phyloP scores from a whole-genome alignment of 805 yeast species.

The Yarrowia bubula region DNA sequence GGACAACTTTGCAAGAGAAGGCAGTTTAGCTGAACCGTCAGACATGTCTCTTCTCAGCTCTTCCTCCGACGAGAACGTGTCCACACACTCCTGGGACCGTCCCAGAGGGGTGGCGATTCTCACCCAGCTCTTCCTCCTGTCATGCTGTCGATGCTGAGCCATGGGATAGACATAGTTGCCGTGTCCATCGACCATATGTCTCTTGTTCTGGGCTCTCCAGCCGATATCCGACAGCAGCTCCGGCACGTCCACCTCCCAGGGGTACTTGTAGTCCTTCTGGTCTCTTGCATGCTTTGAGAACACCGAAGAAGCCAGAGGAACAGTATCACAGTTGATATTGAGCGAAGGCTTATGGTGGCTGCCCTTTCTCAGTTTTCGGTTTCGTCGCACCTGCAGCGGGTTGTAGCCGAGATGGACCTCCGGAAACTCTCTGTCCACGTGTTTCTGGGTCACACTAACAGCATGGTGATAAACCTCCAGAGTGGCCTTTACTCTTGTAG shows the following conservation, averaged over 20 bases:
- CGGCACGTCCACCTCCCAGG: constrained; percentile 34
- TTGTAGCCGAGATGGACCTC: constrained; percentile 55
- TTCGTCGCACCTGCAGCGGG: constrained; percentile 78
- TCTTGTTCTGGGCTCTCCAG: constrained; percentile 31
- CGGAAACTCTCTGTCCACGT: constrained; percentile 11
- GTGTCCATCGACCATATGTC: constrained; percentile 29
- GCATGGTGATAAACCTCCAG: constrained; percentile 37
- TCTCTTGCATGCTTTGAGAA: constrained; percentile 13
- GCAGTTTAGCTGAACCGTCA: background rate
- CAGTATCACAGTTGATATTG: constrained; percentile 24
- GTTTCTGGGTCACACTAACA: constrained; percentile 31
- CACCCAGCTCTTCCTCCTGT: constrained; percentile 16
- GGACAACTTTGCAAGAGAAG: background rate
- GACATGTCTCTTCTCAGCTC: constrained; percentile 12
- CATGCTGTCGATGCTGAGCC: constrained; percentile 13
- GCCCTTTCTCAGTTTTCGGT: constrained; percentile 46
- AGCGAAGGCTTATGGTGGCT: constrained; percentile 13
- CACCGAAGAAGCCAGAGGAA: constrained; percentile 8
- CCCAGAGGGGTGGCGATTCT: constrained; percentile 12
- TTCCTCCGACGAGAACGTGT: constrained; percentile 4
- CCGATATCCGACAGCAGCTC: constrained; percentile 35
- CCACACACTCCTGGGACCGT: constrained; percentile 11
- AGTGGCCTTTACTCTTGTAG: constrained; percentile 36
- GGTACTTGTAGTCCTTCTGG: constrained; percentile 3
- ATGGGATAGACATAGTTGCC: constrained; percentile 30